Percentiles rank a stretch among this genome's conserved stretches.
Evolutionary conservation across 2,329 filamentous ascomycete species (phyloP).

Genomic region (Chaetomiaceae sp.): DNA sequence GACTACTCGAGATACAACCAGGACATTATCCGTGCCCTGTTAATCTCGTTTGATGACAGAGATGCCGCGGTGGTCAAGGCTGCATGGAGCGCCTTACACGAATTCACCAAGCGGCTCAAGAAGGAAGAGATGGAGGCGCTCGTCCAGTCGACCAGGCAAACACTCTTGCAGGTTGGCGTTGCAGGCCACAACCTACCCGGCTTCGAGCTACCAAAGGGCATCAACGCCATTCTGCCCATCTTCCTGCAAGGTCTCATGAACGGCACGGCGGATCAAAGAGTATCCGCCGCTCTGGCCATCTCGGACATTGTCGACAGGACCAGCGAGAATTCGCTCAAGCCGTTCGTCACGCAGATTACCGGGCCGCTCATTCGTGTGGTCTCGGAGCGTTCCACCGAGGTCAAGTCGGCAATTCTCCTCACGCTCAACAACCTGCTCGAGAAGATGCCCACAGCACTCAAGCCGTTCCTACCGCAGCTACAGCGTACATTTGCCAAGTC

Average conservation of each 20-base stretch:
- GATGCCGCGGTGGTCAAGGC: constrained; percentile 82
- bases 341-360: constrained; percentile 95
- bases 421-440: constrained; percentile 93
- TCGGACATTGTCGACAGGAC: constrained; percentile 95
- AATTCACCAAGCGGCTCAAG: constrained; percentile 81
- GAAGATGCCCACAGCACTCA: constrained; percentile 92
- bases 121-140: constrained; percentile 99
- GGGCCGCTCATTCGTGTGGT: constrained; percentile 97
- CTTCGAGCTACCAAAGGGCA: constrained; percentile 91
- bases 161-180: constrained; percentile 83
- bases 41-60: constrained; percentile 87
- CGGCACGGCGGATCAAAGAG: constrained; percentile 85
- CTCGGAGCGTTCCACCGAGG: constrained; percentile 90
- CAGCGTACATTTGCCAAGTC: constrained; percentile 97
- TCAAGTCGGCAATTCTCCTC: constrained; percentile 90
- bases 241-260: constrained; percentile 98
- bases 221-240: constrained; percentile 92
- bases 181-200: constrained; percentile 79
- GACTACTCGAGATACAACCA: constrained; percentile 97
- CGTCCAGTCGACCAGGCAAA: constrained; percentile 79
- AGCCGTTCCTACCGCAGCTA: constrained; percentile 93
- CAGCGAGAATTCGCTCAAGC: constrained; percentile 79
- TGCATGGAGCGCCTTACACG: constrained; percentile 80
- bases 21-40: constrained; percentile 83
- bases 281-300: constrained; percentile 85